These are phyloP conservation scores for Mallotus repandus DNA, from an alignment of 441 rosid genomes.

Conservation along the genomic window DNA sequence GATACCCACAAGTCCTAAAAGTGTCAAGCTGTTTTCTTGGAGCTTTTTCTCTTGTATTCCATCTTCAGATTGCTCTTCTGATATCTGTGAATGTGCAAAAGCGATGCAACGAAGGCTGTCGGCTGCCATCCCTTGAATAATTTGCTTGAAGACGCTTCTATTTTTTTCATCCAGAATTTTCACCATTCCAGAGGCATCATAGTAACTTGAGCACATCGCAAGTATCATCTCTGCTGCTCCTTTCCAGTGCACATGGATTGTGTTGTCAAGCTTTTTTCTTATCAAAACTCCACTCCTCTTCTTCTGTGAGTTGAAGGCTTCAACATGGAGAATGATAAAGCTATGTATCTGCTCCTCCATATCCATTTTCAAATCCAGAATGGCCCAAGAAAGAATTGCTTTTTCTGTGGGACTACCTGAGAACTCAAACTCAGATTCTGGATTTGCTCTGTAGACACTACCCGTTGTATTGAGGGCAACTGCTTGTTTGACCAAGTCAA, in stretches of 20 bases:
- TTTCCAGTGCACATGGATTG: slow-evolving; percentile 43
- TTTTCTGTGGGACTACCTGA: slow-evolving; percentile 57
- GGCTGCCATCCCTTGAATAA: slow-evolving; percentile 57
- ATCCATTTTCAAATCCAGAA: slow-evolving; percentile 45
- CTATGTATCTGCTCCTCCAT: slow-evolving; percentile 39
- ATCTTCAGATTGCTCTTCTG: slow-evolving; percentile 25
- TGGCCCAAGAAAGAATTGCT: slow-evolving; percentile 56
- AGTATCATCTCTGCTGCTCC: slow-evolving; percentile 56
- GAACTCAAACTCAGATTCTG: slow-evolving; percentile 27
- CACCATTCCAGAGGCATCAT: slow-evolving; percentile 41
- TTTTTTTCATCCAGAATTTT: slow-evolving; percentile 9
- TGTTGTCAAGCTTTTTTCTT: slow-evolving; percentile 25
- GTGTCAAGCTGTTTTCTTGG: slow-evolving; percentile 40
- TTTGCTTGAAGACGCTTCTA: slow-evolving; percentile 39
- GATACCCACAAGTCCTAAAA: slow-evolving; percentile 42
- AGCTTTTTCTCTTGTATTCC: slow-evolving; percentile 32
- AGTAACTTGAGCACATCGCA: slow-evolving; percentile 40
- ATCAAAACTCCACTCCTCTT: slow-evolving; percentile 39
- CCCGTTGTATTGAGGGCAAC: slow-evolving; percentile 64
- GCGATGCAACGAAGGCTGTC: slow-evolving; percentile 52
- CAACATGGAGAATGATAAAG: slow-evolving; percentile 42
- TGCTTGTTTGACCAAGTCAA: slow-evolving; percentile 54
- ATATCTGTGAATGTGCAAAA: slow-evolving; percentile 35
- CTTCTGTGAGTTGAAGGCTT: slow-evolving; percentile 49
- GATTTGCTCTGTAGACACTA: slow-evolving; percentile 34